Percentiles rank a stretch among this genome's conserved stretches.
Conservation (phyloP, 345 rosid genomes). For the Durio zibethinus region DNA sequence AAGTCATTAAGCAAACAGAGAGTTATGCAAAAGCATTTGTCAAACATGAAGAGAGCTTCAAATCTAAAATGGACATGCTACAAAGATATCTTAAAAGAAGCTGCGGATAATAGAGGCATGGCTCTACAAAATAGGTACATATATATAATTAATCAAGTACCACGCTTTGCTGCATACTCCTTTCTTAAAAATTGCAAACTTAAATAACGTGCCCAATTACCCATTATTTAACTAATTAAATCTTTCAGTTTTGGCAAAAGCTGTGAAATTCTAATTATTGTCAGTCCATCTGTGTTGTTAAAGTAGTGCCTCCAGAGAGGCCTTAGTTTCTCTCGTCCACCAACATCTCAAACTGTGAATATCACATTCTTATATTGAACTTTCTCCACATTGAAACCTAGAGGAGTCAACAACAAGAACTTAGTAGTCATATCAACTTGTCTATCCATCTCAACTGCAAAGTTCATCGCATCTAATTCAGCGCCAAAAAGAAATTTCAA, state of each 20-base stretch:
- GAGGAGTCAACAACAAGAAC: slow-evolving; percentile 18
- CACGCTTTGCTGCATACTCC: no score
- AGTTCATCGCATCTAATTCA: not conserved
- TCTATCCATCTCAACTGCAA: not conserved
- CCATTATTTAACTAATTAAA: no score
- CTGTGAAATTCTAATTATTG: slow-evolving; percentile 33
- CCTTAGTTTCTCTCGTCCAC: slow-evolving; percentile 98
- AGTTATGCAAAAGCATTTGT: no score
- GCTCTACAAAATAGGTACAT: no score
- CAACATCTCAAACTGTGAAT: slow-evolving; percentile 99
- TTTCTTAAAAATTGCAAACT: no score
- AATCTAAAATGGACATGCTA: no score
- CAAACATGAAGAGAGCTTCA: no score
- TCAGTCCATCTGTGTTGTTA: slow-evolving; percentile 97
- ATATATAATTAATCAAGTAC: no score
- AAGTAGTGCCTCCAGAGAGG: slow-evolving; percentile 99
- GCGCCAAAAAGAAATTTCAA: not conserved
- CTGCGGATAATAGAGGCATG: slow-evolving; percentile 7
- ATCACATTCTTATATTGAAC: slow-evolving; percentile 98
- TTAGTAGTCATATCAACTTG: not conserved
- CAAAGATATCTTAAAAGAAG: slow-evolving; percentile 3
- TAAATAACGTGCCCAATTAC: no score
- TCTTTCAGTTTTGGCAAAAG: no score
- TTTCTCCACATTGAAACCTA: slow-evolving; percentile 99
- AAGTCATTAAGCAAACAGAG: no score